A percentile compares a stretch with the other conserved stretches of the same genome.
Evolutionary conservation across 805 yeast genomes (phyloP).

Genomic region (Ogataea saltuana): DNA sequence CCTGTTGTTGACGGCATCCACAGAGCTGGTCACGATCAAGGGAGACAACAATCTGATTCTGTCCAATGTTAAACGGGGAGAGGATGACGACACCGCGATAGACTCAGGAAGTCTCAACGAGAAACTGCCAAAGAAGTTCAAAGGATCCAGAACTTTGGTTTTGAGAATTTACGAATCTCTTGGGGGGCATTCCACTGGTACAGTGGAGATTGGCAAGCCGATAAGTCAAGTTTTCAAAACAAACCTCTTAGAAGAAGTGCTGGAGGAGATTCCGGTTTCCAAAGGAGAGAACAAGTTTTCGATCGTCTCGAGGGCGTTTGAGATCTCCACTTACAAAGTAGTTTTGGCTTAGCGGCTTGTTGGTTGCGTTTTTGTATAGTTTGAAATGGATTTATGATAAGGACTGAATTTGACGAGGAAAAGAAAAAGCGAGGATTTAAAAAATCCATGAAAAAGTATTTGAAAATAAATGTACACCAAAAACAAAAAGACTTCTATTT

Average conservation of each 20-base stretch:
- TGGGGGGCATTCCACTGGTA: conserved; percentile 72
- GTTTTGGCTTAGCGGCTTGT: conserved; percentile 32
- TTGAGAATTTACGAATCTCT: conserved; percentile 82
- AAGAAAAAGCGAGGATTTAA: no score
- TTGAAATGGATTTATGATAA: background rate
- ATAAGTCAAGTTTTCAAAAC: conserved; percentile 53
- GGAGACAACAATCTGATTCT: conserved; percentile 66
- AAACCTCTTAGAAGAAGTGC: conserved; percentile 59
- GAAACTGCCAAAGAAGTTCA: conserved; percentile 42
- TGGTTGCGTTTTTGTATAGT: background rate
- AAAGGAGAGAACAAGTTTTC: conserved; percentile 31
- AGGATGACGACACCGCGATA: conserved; percentile 68
- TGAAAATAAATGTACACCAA: no score
- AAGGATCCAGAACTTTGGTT: conserved; percentile 54
- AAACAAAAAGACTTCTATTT: background rate
- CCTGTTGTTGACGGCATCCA: background rate
- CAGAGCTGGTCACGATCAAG: conserved; percentile 30
- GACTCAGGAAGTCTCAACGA: conserved; percentile 34
- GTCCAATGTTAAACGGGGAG: conserved; percentile 83
- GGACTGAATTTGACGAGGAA: background rate
- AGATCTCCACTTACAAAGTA: conserved; percentile 65
- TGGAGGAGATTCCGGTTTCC: conserved; percentile 35
- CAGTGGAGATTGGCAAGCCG: conserved; percentile 46
- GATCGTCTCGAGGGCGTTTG: conserved; percentile 69
- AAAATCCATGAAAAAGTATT: no score